A percentile compares a stretch with the other conserved stretches of the same genome.
Conservation (phyloP, 2,329 filamentous ascomycete genomes). For the Trichoderma sp. region DNA sequence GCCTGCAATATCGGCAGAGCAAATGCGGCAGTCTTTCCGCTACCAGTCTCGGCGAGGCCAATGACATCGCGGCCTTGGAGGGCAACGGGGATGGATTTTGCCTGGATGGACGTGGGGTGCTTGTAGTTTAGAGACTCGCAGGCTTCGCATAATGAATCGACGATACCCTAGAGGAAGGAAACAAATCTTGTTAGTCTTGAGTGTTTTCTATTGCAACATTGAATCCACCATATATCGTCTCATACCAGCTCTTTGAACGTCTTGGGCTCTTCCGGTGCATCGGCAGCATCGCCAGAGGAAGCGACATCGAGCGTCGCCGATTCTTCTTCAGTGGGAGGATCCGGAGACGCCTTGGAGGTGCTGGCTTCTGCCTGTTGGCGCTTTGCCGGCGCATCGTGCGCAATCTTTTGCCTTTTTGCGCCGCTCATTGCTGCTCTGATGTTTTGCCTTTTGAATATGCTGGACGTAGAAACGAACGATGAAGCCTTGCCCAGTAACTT, state of each 20-base stretch:
- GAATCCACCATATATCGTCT: neutral
- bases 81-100: slow-evolving; percentile 77
- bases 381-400: slow-evolving; percentile 30
- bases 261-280: slow-evolving; percentile 44
- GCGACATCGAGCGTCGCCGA: slow-evolving; percentile 37
- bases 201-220: neutral
- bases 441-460: slow-evolving; percentile 21
- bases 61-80: slow-evolving; percentile 83
- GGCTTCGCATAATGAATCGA: slow-evolving; percentile 84
- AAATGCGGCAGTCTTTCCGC: slow-evolving; percentile 94
- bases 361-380: neutral
- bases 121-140: slow-evolving; percentile 82
- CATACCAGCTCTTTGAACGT: slow-evolving; percentile 65
- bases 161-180: slow-evolving; percentile 61
- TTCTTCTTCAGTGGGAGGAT: slow-evolving; percentile 33
- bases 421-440: slow-evolving; percentile 35
- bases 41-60: slow-evolving; percentile 90
- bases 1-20: slow-evolving; percentile 88
- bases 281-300: slow-evolving; percentile 33
- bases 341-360: slow-evolving; percentile 21
- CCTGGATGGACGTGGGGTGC: slow-evolving; percentile 83
- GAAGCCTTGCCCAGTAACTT: slow-evolving; percentile 8
- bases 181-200: slow-evolving; percentile 20
- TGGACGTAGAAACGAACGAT: neutral
- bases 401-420: slow-evolving; percentile 43